phyloP scores from a whole-genome alignment of 2,329 filamentous ascomycete genomes.

The Podosphaera xanthii region DNA sequence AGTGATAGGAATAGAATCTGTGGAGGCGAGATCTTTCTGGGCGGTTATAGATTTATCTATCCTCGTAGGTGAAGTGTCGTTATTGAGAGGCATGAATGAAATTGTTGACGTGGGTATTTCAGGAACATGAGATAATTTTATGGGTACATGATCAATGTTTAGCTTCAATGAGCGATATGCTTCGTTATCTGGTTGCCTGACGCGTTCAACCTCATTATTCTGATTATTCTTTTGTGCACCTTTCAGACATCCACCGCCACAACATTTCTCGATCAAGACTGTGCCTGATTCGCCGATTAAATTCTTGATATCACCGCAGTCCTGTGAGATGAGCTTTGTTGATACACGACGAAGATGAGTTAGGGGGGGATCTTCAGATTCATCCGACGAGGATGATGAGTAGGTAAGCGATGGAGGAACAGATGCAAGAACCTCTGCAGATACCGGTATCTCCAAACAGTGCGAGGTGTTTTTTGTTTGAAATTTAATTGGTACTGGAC shows the following conservation, averaged over 20 bases:
- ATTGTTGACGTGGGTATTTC: slow-evolving; percentile 56
- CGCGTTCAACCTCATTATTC: slow-evolving; percentile 25
- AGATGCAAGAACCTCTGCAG: slow-evolving; percentile 21
- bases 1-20: slow-evolving; percentile 14
- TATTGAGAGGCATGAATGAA: slow-evolving; percentile 37
- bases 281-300: slow-evolving; percentile 41
- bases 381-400: slow-evolving; percentile 31
- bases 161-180: slow-evolving; percentile 64
- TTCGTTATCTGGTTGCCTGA: slow-evolving; percentile 50
- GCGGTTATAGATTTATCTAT: not conserved
- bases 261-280: slow-evolving; percentile 37
- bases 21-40: slow-evolving; percentile 11
- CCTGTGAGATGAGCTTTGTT: slow-evolving; percentile 43
- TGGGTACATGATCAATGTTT: slow-evolving; percentile 53
- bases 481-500: slow-evolving; percentile 6
- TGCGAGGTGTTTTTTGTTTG: slow-evolving; percentile 14
- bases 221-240: slow-evolving; percentile 15
- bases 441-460: slow-evolving; percentile 13
- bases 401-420: slow-evolving; percentile 33
- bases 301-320: slow-evolving; percentile 35
- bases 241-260: slow-evolving; percentile 41
- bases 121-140: slow-evolving; percentile 44
- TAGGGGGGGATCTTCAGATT: slow-evolving; percentile 23
- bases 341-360: slow-evolving; percentile 44
- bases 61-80: slow-evolving; percentile 3